phyloP scores from a whole-genome alignment of 1,284 basidiomycete genomes.

The Ceratobasidium sp. region DNA sequence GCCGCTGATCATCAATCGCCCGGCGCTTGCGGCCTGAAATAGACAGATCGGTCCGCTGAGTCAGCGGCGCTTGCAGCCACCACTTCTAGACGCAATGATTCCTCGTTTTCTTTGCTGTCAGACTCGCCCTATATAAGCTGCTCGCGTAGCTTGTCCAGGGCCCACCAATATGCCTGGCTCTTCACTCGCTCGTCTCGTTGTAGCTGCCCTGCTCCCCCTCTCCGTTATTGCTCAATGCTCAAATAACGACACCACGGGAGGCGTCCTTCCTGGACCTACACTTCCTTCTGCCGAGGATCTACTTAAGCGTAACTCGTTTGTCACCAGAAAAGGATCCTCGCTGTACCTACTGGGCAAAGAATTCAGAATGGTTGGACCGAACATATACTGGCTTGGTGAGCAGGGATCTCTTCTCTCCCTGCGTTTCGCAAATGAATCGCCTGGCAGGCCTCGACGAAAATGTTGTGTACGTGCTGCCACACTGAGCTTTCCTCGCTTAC shows the following conservation, averaged over 20 bases:
- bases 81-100: too few relatives aligned
- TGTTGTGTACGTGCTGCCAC: background rate
- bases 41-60: too few relatives aligned
- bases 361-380: constrained; percentile 52
- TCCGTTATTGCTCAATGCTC: background rate
- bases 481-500: constrained; percentile 50
- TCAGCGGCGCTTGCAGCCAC: too few relatives aligned
- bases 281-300: background rate
- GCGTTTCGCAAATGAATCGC: constrained; percentile 47
- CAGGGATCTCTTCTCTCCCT: constrained; percentile 51
- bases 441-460: background rate
- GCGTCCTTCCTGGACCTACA: background rate
- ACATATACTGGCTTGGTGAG: constrained; percentile 56
- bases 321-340: constrained; percentile 48
- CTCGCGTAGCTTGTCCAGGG: too few relatives aligned
- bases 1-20: too few relatives aligned
- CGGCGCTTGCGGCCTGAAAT: too few relatives aligned
- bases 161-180: background rate
- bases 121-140: too few relatives aligned
- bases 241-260: background rate
- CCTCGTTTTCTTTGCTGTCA: too few relatives aligned
- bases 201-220: background rate
- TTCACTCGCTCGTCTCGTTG: background rate
- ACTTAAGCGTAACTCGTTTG: constrained; percentile 39
- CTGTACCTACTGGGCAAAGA: constrained; percentile 48